Evolutionary conservation across 2,329 filamentous ascomycete species (phyloP).

Genomic region (Ilyonectria destructans): DNA sequence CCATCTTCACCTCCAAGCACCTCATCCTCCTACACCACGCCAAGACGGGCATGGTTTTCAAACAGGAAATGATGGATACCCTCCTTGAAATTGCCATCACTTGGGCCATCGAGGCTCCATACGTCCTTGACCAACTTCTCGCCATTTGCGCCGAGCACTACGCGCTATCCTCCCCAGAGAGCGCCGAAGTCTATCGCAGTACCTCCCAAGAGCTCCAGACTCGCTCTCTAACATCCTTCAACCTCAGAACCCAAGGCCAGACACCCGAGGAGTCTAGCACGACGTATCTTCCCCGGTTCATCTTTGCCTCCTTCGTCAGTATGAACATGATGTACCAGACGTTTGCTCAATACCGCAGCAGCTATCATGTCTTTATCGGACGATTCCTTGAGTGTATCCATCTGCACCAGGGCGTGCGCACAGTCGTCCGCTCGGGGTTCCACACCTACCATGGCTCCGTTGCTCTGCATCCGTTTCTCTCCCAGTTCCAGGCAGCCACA

Average conservation of each 20-base stretch:
- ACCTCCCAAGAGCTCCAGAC: constrained; percentile 63
- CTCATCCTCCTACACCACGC: constrained; percentile 58
- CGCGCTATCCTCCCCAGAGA: constrained; percentile 37
- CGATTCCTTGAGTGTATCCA: constrained; percentile 58
- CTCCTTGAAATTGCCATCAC: constrained; percentile 53
- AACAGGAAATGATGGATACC: constrained; percentile 37
- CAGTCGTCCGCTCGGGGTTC: constrained; percentile 55
- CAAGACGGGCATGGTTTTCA: constrained; percentile 44
- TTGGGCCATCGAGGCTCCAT: constrained; percentile 56
- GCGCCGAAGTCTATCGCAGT: constrained; percentile 43
- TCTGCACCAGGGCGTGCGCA: constrained; percentile 61
- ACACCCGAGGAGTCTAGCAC: constrained; percentile 28
- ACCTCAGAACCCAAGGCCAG: constrained; percentile 48
- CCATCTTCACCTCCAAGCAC: constrained; percentile 57
- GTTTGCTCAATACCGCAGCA: constrained; percentile 54
- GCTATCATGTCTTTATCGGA: constrained; percentile 59
- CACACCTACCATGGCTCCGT: constrained; percentile 54
- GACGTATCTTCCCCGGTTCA: constrained; percentile 57
- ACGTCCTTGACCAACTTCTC: constrained; percentile 64
- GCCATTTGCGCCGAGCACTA: constrained; percentile 62
- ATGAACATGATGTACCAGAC: constrained; percentile 66
- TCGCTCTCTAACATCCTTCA: constrained; percentile 59
- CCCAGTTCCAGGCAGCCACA: constrained; percentile 34
- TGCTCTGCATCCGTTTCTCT: constrained; percentile 45
- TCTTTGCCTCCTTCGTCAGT: constrained; percentile 61